phyloP scores from a whole-genome alignment of 2,329 filamentous ascomycete genomes.

The Hortaea sp. region DNA sequence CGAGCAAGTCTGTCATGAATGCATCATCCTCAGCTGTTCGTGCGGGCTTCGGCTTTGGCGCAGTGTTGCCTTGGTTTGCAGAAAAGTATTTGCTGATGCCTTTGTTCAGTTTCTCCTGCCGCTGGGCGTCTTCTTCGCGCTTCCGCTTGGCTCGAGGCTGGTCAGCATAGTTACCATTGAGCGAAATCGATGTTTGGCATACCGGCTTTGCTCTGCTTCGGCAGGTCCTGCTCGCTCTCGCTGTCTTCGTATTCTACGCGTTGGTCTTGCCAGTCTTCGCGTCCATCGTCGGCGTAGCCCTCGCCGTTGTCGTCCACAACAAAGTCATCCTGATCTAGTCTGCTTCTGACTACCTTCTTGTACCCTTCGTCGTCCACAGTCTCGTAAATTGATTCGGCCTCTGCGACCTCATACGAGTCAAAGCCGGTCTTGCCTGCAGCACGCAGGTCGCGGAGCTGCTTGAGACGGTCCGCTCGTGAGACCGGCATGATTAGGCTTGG shows the following conservation, averaged over 20 bases:
- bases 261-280: slow-evolving; percentile 83
- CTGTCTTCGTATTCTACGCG: slow-evolving; percentile 52
- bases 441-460: slow-evolving; percentile 74
- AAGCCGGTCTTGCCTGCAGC: slow-evolving; percentile 85
- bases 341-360: slow-evolving; percentile 84
- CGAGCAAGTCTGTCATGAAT: slow-evolving; percentile 76
- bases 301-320: slow-evolving; percentile 97
- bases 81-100: slow-evolving; percentile 94
- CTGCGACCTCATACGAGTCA: slow-evolving; percentile 74
- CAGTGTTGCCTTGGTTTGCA: slow-evolving; percentile 54
- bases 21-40: slow-evolving; percentile 65
- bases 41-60: slow-evolving; percentile 61
- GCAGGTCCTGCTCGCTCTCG: slow-evolving; percentile 63
- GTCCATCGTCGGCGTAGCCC: slow-evolving; percentile 91
- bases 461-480: slow-evolving; percentile 35
- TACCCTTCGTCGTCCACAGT: slow-evolving; percentile 95
- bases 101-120: slow-evolving; percentile 76
- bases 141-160: slow-evolving; percentile 62
- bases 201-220: slow-evolving; percentile 50
- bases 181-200: slow-evolving; percentile 14
- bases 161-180: background rate
- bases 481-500: slow-evolving; percentile 15
- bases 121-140: slow-evolving; percentile 75
- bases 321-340: slow-evolving; percentile 90
- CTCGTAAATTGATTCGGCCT: slow-evolving; percentile 80